Evolutionary conservation across 2,329 filamentous ascomycete genomes (phyloP), one percentile per base, ranked within the genome.

Genomic region (Hypomyces rosellus): DNA sequence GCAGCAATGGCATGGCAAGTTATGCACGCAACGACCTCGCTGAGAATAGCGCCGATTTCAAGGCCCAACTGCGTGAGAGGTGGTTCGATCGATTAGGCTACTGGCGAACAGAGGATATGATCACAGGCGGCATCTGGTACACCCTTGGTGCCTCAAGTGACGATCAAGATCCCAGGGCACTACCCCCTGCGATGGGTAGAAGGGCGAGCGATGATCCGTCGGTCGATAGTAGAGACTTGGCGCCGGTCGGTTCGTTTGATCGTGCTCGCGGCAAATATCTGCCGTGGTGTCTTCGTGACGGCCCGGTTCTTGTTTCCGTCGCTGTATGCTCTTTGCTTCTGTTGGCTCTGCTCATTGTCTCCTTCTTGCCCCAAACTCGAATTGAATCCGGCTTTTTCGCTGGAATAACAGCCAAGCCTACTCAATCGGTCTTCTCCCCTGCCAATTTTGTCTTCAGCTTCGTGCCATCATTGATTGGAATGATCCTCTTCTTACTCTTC

Each of bases 361-460:
- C 86, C 55, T 96, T 95, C 66, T 74, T 91, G 53, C 82, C 85
- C 37, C 73, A 76, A 5, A 83, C 80, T 8, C 77, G 80, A 11
- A 75, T 95, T 30, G 70, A 78, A 36, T 65, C 74, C 7, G 91
- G 90, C 8, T 96, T 95, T 65, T 66, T 76, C 6, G 89, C 91
- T 2, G 72, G 76, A 6, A 71, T 96, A 1, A 70, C 75, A 9
- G 82, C 85, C 0, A 71, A 74, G 3, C 81, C 88, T 1, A 72
- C 77, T 3, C 61, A 69, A 0, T 73, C 73, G 22, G 88, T 86
- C 15, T 96, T 95, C 67, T 95, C 89, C 1, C 75, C 88, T 1
- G 88, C 89, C 45, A 89, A 96, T 67, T 96, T 96, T 69, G 71
- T 96, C 46, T 96, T 90, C 72, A 82, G 80, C 54, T 89, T 91